Evolutionary conservation across 306 rosid genomes (phyloP).

Genomic region (Trifolium subterraneum): DNA sequence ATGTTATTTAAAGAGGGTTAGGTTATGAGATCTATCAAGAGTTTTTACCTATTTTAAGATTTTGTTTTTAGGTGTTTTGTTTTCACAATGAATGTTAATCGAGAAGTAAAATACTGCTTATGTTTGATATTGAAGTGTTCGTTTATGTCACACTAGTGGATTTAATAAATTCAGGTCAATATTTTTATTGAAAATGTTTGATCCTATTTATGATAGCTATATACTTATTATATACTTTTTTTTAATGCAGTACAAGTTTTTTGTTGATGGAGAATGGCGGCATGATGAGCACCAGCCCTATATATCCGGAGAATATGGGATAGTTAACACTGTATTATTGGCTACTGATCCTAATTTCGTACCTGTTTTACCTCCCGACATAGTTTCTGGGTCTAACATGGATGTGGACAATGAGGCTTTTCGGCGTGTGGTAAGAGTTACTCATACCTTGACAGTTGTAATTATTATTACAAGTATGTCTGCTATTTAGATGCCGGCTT

Average conservation of each 20-base stretch:
- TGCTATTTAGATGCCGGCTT: conserved; percentile 14
- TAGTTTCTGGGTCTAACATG: conserved; percentile 78
- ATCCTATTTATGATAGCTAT: conserved; percentile 26
- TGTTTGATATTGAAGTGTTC: conserved; percentile 17
- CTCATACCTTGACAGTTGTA: conserved; percentile 31
- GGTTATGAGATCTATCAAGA: background rate
- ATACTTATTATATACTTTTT: conserved; percentile 41
- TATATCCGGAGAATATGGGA: conserved; percentile 75
- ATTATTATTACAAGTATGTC: conserved; percentile 15
- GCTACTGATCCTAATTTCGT: conserved; percentile 72
- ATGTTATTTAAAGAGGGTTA: conserved; percentile 23
- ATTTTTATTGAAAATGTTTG: conserved; percentile 20
- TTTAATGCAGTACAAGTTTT: conserved; percentile 90
- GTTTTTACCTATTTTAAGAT: conserved; percentile 9
- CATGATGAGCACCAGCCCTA: conserved; percentile 84
- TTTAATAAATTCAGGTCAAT: conserved; percentile 17
- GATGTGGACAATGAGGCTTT: conserved; percentile 91
- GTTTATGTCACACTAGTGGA: background rate
- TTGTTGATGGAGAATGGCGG: conserved; percentile 96
- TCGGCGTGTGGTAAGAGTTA: conserved; percentile 67
- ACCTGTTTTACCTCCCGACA: conserved; percentile 59
- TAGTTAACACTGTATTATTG: conserved; percentile 79
- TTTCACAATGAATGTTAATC: conserved; percentile 14
- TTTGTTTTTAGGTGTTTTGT: conserved; percentile 5
- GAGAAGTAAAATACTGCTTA: conserved; percentile 5